Conservation (phyloP, 2,329 filamentous ascomycete genomes). For the Exophiala spinifera region DNA sequence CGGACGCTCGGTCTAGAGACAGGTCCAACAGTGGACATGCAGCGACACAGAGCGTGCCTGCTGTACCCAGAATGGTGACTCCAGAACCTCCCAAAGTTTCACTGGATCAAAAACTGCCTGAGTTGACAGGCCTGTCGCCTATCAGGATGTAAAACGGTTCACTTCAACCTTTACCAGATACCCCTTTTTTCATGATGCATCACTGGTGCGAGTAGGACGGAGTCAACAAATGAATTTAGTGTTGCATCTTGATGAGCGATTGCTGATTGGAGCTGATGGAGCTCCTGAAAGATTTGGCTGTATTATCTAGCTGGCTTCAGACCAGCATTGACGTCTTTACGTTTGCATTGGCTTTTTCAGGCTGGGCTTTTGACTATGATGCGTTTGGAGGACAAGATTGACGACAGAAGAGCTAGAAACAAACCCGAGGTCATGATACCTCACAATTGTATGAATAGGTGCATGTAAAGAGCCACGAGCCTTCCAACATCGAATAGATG, state of each 20-base stretch:
- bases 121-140: slow-evolving; percentile 48
- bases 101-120: slow-evolving; percentile 45
- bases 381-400: slow-evolving; percentile 9
- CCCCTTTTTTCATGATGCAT: background rate
- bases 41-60: slow-evolving; percentile 23
- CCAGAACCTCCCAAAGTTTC: slow-evolving; percentile 33
- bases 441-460: slow-evolving; percentile 16
- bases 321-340: slow-evolving; percentile 16
- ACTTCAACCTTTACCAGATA: slow-evolving; percentile 7
- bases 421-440: background rate
- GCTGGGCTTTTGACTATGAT: slow-evolving; percentile 13
- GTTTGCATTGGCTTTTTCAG: slow-evolving; percentile 6
- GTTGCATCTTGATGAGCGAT: slow-evolving; percentile 3
- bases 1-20: slow-evolving; percentile 16
- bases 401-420: background rate
- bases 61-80: slow-evolving; percentile 25
- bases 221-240: background rate
- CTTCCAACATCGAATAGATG: background rate
- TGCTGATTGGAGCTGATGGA: background rate
- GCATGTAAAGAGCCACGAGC: background rate
- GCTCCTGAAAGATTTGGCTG: slow-evolving; percentile 15
- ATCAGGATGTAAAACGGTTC: slow-evolving; percentile 41
- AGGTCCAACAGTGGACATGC: slow-evolving; percentile 24
- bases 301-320: slow-evolving; percentile 20
- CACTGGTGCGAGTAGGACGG: background rate